phyloP scores from a whole-genome alignment of 2,329 filamentous ascomycete species.

The Colletotrichum godetiae region DNA sequence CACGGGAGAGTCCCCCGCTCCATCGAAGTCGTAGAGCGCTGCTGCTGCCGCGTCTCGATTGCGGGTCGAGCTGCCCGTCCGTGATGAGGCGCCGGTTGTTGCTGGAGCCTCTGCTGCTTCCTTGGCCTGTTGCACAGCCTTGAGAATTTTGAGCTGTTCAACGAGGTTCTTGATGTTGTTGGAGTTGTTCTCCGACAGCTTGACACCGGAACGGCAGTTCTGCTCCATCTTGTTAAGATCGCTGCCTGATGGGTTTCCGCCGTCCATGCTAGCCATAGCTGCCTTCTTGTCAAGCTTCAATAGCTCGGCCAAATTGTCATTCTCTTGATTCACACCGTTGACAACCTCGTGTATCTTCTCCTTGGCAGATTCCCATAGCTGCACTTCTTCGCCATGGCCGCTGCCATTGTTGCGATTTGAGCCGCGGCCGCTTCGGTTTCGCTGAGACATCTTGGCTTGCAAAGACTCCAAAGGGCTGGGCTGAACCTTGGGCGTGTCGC shows the following conservation, averaged over 20 bases:
- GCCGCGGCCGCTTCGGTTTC: conserved; percentile 57
- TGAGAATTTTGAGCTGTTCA: conserved; percentile 56
- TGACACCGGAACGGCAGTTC: conserved; percentile 55
- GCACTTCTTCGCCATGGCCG: conserved; percentile 55
- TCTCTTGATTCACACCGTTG: conserved; percentile 53
- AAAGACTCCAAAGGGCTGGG: conserved; percentile 7
- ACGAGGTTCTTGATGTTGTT: conserved; percentile 49
- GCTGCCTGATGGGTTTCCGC: conserved; percentile 39
- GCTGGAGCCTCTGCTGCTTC: conserved; percentile 49
- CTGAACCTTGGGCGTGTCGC: not conserved
- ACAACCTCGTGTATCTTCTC: conserved; percentile 53
- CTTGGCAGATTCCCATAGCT: conserved; percentile 56
- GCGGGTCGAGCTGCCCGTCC: conserved; percentile 34
- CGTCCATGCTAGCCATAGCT: conserved; percentile 51
- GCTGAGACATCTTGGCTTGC: conserved; percentile 52
- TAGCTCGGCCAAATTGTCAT: conserved; percentile 52
- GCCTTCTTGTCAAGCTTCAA: conserved; percentile 54
- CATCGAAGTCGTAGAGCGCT: conserved; percentile 58
- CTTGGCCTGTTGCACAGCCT: conserved; percentile 56
- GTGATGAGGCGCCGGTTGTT: conserved; percentile 26
- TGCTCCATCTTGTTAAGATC: conserved; percentile 57
- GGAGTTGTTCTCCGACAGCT: conserved; percentile 52
- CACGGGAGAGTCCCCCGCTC: conserved; percentile 56
- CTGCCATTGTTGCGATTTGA: conserved; percentile 57
- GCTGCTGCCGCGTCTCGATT: conserved; percentile 41